Evolutionary conservation across 768 basidiomycete species (phyloP).

Genomic region (Russula emetica): DNA sequence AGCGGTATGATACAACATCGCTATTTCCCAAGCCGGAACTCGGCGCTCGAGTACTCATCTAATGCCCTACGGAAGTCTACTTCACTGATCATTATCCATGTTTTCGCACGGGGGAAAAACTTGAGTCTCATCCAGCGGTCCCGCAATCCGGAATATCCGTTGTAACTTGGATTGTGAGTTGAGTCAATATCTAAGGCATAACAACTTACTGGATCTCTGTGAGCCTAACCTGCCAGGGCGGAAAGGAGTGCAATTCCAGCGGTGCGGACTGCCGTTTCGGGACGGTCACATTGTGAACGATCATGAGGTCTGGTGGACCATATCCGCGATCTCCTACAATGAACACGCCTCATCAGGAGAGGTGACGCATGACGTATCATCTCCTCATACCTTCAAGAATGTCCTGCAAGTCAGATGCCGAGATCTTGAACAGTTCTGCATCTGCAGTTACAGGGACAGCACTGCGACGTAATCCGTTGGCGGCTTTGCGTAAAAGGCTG

Average conservation of each 20-base stretch:
- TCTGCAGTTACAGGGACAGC: conserved; percentile 8
- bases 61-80: conserved; percentile 61
- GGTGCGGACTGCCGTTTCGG: conserved; percentile 40
- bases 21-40: conserved; percentile 70
- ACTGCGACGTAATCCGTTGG: background rate
- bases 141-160: conserved; percentile 12
- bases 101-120: background rate
- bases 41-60: conserved; percentile 66
- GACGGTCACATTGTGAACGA: conserved; percentile 57
- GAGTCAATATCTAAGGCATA: conserved; percentile 4
- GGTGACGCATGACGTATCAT: background rate
- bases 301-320: conserved; percentile 70
- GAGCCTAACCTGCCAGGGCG: conserved; percentile 81
- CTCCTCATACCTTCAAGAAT: conserved; percentile 53
- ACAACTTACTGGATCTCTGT: conserved; percentile 71
- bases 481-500: conserved; percentile 15
- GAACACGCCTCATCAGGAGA: conserved; percentile 12
- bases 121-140: conserved; percentile 11
- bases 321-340: conserved; percentile 48
- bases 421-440: conserved; percentile 41
- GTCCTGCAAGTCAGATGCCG: conserved; percentile 37
- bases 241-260: conserved; percentile 68
- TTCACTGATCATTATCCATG: conserved; percentile 38
- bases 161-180: conserved; percentile 27
- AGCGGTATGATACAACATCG: background rate